phyloP scores from a whole-genome alignment of 2,329 filamentous ascomycete genomes.

The Colletotrichum viniferum region DNA sequence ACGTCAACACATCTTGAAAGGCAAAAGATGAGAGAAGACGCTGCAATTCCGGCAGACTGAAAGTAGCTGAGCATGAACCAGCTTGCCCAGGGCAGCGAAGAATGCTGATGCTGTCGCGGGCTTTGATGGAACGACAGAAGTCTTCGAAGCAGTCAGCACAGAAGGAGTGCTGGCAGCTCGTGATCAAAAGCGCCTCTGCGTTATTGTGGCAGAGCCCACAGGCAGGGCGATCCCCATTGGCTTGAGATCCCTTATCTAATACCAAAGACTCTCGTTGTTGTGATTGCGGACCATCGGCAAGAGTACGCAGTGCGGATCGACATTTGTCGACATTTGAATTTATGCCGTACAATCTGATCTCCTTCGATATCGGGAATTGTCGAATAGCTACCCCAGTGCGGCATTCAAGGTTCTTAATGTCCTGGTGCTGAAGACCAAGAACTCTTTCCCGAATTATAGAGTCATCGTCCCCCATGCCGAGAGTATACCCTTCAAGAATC shows the following conservation, averaged over 20 bases:
- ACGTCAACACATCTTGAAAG: not conserved
- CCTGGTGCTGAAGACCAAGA: not conserved
- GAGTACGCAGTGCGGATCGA: not conserved
- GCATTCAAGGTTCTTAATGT: not conserved
- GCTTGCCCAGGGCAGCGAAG: not conserved
- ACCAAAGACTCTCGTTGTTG: fast-evolving
- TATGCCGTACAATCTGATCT: not conserved
- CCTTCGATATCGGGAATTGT: too few relatives aligned
- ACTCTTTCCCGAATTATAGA: not conserved
- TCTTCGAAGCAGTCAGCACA: not conserved
- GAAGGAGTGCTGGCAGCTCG: not conserved
- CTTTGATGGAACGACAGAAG: not conserved
- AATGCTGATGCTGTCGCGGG: not conserved
- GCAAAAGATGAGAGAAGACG: not conserved
- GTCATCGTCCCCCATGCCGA: not conserved
- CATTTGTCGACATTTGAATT: not conserved
- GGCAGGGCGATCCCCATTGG: not conserved
- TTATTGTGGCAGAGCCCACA: not conserved
- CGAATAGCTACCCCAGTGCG: too few relatives aligned
- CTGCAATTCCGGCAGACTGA: not conserved
- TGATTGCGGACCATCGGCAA: not conserved
- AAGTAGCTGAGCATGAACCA: not conserved
- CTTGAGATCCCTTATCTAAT: not conserved
- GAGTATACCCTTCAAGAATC: not conserved
- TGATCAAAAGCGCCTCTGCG: not conserved